Base-by-base conservation (phyloP, 805 yeast genomes). In the Hanseniaspora singularis region DNA sequence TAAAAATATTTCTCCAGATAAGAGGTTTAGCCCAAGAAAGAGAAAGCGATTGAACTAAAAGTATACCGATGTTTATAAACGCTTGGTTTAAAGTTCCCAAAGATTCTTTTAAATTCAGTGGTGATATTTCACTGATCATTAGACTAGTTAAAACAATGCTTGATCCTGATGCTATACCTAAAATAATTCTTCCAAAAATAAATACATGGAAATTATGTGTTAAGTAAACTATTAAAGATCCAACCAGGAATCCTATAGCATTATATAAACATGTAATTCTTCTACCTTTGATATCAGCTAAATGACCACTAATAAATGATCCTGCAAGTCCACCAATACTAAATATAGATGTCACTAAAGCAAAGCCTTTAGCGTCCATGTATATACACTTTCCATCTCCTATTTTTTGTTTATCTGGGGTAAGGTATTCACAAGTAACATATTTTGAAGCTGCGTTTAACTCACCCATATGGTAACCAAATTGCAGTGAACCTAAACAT, bases 391-490 rank as follows among this genome's bases (percentile, higher is more conserved):
- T 66, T 4, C 52, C 54, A 57, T 55, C 20, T 67, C 74, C 64
- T 70, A 6, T 20, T 4, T 22, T 23, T 77, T n/a, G 73, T 50
- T 12, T 62, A 15, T 50, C 49, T 3, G 38, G 47, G 0, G 53
- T 59, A 6, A 61, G 60, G 2, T 58, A 48, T 6, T 54, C 53
- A 57, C 95, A 85, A 10, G 83, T 72, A 40, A 86, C 68, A 27
- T 75, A 73, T 12, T 73, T 71, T 49, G 81, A 82, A 0, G 96
- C 96, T 6, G 96, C 94, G 64, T 89, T 89, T 59, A 89, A 70
- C 61, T 88, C 96, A 1, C 96, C 81, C 81, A 89, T 79, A 60
- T 92, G 97, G 61, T 83, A 86, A 1, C 98, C 98, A 61, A 81
- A 92, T 61, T 87, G 96, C 11, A 88, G 67, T 2, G 94, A 76